Percentiles rank a stretch among this genome's conserved stretches.
Conservation (phyloP, 2,329 filamentous ascomycete genomes). For the Aspergillus jensenii region DNA sequence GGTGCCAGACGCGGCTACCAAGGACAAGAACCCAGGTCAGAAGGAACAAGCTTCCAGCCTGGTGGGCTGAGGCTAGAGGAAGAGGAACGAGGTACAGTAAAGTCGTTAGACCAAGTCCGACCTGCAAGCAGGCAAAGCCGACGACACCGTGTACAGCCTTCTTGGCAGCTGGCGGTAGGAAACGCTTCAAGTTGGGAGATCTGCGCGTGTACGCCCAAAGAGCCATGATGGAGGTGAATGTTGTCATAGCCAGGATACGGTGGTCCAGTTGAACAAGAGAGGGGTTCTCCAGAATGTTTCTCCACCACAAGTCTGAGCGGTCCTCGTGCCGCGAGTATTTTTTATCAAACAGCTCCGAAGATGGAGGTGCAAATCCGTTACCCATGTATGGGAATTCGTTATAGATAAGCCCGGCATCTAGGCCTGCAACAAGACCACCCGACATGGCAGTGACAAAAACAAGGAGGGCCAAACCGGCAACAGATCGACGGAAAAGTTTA, state of each 20-base stretch:
- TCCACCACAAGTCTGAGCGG: slow-evolving; percentile 85
- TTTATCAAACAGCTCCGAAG: slow-evolving; percentile 75
- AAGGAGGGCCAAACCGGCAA: slow-evolving; percentile 68
- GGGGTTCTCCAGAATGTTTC: slow-evolving; percentile 97
- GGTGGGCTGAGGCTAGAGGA: slow-evolving; percentile 83
- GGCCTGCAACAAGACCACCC: slow-evolving; percentile 86
- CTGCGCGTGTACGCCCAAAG: slow-evolving; percentile 79
- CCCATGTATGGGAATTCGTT: slow-evolving; percentile 99
- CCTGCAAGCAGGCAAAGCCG: slow-evolving; percentile 79
- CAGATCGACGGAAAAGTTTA: slow-evolving; percentile 69
- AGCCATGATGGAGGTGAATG: slow-evolving; percentile 75
- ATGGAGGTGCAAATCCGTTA: slow-evolving; percentile 74
- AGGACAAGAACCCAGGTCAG: slow-evolving; percentile 79
- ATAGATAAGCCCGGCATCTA: slow-evolving; percentile 96
- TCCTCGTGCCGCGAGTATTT: slow-evolving; percentile 83
- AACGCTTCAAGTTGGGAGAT: slow-evolving; percentile 61
- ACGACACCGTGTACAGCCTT: slow-evolving; percentile 77
- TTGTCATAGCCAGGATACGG: slow-evolving; percentile 84
- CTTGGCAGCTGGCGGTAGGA: slow-evolving; percentile 56
- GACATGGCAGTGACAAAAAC: slow-evolving; percentile 92
- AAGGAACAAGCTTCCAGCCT: slow-evolving; percentile 83
- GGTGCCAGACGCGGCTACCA: slow-evolving; percentile 74
- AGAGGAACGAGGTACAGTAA: slow-evolving; percentile 92
- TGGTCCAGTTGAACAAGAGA: slow-evolving; percentile 94
- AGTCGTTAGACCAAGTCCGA: slow-evolving; percentile 82